Base-by-base conservation (phyloP, 495 filamentous ascomycete species). In the Terfezia boudieri region DNA sequence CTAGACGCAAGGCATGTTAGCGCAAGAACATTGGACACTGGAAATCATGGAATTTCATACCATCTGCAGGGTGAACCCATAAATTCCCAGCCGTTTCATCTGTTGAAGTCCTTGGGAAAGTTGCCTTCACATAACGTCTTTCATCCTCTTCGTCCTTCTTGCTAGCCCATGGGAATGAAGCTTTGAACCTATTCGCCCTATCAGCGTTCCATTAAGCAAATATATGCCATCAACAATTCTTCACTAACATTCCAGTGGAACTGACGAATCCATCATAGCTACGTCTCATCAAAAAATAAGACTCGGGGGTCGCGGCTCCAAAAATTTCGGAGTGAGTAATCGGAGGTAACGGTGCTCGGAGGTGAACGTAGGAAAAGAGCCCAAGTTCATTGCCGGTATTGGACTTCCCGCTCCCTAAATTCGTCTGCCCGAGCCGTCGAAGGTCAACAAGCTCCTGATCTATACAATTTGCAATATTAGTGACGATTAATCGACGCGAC, bases 11-110 rank as follows among this genome's bases (percentile, higher is more conserved):
- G 46, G 5, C 38, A 53, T 56, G 58, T 61, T 56, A 57, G 52
- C 49, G 37, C 41, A 32, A 55, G 37, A 38, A 11, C 46, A 17
- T 53, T 50, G 20, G 36, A 17, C 9, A 22, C 36, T 22, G 23
- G 35, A 7, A 32, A 32, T 32, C 4, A 32, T 32, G 26, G 26
- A 22, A 56, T 53, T 23, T 63, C 77, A 66, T 74, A 86, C 82
- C 82, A 64, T 86, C 75, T 50, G 79, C 71, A 3, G 88, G 87
- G 36, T 83, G 76, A 54, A 96, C 89, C 90, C 90, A 98, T 26
- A 98, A 78, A 66, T 95, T 96, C 50, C 90, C 90, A 22, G 90
- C 90, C 32, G 90, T 87, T 70, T 98, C 90, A 59, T 95, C 86
- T 53, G 74, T 74, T 57, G 84, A 88, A 4, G 87, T 92, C 8